Evolutionary conservation across 129 eudicot genomes (phyloP), one percentile per base, ranked within the genome.

Genomic region (Ambrosia artemisiifolia): DNA sequence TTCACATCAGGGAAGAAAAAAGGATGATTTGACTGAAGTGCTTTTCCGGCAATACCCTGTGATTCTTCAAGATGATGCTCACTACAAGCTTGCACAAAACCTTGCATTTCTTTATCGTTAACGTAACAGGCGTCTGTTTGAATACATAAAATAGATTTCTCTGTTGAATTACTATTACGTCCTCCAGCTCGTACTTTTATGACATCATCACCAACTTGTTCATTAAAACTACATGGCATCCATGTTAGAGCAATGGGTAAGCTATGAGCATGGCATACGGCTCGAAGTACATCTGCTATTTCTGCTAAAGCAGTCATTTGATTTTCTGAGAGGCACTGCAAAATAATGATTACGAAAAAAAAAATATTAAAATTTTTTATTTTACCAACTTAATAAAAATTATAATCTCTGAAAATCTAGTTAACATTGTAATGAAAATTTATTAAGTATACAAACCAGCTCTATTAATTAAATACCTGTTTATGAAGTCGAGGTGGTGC

Each of bases 241-340:
- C 98, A 93, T 54, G 96, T 90, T 56, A 87, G 80, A 63, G 98
- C 96, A 64, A 93, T 81, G 3, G 98, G 98, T n/a, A 93, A 73
- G 54, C 83, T 73, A 70, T 93, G 95, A n/a, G 95, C 86, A 69
- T 93, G 90, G 64, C 96, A 93, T 64, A 90, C 85, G 16, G 86
- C 90, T 63, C 92, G 88, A 61, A 87, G 70, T 43, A 89, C 90
- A 79, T 89, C 95, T 7, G 80, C 63, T 59, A 94, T 88, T 83
- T 94, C 99, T 17, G 91, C 80, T 70, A 94, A 79, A 72, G 97
- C 97, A 60, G 87, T 87, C 79, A 84, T 88, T 79, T 94, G 99
- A 83, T 86, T 88, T 69, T 74, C 68, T 10, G 96, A 84, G 24
- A 90, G 82, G 69, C 78, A 73, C 99, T 93, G 83, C 78, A 82